Evolutionary conservation across 1,284 basidiomycete species (phyloP).

Genomic region (Fistulinella cinereoalba): DNA sequence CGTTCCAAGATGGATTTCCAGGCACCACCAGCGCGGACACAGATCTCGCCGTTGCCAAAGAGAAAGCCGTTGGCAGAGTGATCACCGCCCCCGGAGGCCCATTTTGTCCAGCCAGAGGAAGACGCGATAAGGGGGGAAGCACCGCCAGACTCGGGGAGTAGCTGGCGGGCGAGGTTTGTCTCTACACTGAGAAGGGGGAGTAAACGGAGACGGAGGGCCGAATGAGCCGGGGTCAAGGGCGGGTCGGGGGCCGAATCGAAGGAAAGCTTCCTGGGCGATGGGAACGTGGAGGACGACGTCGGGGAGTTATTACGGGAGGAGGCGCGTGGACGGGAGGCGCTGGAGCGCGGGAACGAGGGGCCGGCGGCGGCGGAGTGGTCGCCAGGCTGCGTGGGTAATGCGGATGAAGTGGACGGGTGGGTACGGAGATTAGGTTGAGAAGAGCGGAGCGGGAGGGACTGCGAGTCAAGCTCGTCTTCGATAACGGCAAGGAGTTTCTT

Average conservation of each 20-base stretch:
- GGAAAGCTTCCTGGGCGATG: neutral
- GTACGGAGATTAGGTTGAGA: constrained; percentile 3
- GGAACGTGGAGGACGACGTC: neutral
- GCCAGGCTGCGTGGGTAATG: constrained; percentile 4
- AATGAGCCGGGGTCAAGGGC: constrained; percentile 20
- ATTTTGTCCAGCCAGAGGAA: constrained; percentile 22
- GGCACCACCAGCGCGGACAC: constrained; percentile 54
- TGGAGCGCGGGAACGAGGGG: neutral
- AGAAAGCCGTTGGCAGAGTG: constrained; percentile 2
- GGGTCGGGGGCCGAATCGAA: constrained; percentile 8
- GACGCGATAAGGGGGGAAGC: constrained; percentile 7
- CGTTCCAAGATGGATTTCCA: constrained; percentile 47
- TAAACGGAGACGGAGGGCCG: constrained; percentile 44
- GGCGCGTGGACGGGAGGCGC: neutral
- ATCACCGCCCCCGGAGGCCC: constrained; percentile 18
- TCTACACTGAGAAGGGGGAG: constrained; percentile 62
- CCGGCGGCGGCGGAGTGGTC: neutral
- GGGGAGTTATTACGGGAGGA: neutral
- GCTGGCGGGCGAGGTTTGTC: constrained; percentile 45
- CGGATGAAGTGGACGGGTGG: neutral
- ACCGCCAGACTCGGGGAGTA: constrained; percentile 34
- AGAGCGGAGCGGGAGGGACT: constrained; percentile 6
- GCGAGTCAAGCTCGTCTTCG: constrained; percentile 46
- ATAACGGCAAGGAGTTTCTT: constrained; percentile 52
- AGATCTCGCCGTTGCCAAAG: constrained; percentile 37